Evolutionary conservation across 345 rosid genomes (phyloP), one percentile per base, ranked within the genome.

Genomic region (Eutrema japonicum): DNA sequence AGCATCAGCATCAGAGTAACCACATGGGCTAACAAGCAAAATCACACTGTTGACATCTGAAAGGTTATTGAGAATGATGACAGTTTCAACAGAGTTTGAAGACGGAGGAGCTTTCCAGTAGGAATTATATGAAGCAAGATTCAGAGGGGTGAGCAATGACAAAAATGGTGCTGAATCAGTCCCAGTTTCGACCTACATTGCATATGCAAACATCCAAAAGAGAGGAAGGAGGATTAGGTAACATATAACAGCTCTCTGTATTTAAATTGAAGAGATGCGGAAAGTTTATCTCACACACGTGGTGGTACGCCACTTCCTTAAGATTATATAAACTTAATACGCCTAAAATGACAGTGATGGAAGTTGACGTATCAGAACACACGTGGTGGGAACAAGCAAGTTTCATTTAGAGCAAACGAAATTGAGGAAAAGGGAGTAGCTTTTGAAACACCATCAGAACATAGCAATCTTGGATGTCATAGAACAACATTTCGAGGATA

Each of bases 101-200:
- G 76, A 78, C 22, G 96, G 69, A 66, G 99, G 93, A 80, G 96
- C 98, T 82, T 85, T 90, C 99, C 99, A 92, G 79, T 87, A 87
- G 26, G 87, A 87, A 14, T 81, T 79, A 27, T 42, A 45, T 52
- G 89, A 79, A 66, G 89, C 87, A 66, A 80, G 82, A 71, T 73
- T 64, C 55, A 87, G 36, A 14, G 99, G 98, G 78, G 92, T 75
- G 73, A 90, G 96, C 62, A 95, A 77, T 30, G 98, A 88, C 61
- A 90, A 72, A 64, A 80, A 72, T 51, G 92, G 88, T 60, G 98
- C 94, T 78, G 99, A 95, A 86, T 82, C 90, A 70, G 70, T 62
- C 51, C 89, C 99, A 61, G 96, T 87, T 81, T 89, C 96, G 68
- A 92, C 98, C 99, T 90, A 76, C 78, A 82, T 66, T 46, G 7